These are phyloP conservation scores for Phialocephala subalpina DNA, from an alignment of 2,329 filamentous ascomycete species.

Conservation along the genomic window DNA sequence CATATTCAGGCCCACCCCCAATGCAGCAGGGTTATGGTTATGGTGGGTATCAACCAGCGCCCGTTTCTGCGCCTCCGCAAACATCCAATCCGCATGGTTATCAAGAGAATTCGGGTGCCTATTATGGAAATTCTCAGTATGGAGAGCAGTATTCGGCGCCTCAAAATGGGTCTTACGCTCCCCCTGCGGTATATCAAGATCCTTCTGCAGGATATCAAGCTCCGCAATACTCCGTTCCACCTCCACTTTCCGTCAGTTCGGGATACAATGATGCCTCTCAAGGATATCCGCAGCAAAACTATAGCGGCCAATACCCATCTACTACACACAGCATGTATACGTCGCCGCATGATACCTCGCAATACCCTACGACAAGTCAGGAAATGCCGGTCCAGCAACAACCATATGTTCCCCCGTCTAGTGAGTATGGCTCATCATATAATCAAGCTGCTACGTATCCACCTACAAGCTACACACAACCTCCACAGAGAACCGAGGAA, in stretches of 20 bases:
- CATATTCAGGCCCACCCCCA: slow-evolving; percentile 43
- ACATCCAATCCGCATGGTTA: slow-evolving; percentile 38
- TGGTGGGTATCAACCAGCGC: slow-evolving; percentile 42
- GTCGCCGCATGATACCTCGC: slow-evolving; percentile 26
- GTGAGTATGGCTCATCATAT: slow-evolving; percentile 35
- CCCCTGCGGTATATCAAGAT: slow-evolving; percentile 39
- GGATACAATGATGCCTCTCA: slow-evolving; percentile 36
- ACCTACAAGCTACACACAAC: slow-evolving; percentile 35
- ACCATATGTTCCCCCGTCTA: slow-evolving; percentile 30
- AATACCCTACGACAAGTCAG: slow-evolving; percentile 33
- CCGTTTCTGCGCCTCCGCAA: slow-evolving; percentile 34
- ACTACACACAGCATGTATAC: slow-evolving; percentile 32
- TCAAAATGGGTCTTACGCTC: slow-evolving; percentile 42
- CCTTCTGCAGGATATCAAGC: slow-evolving; percentile 36
- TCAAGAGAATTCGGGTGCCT: slow-evolving; percentile 43
- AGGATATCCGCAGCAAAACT: slow-evolving; percentile 40
- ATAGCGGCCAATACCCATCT: slow-evolving; percentile 35
- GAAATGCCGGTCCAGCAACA: slow-evolving; percentile 32
- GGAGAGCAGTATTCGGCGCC: slow-evolving; percentile 43
- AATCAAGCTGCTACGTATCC: slow-evolving; percentile 38
- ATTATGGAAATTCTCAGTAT: slow-evolving; percentile 47
- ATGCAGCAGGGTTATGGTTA: slow-evolving; percentile 46
- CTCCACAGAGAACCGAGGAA: slow-evolving; percentile 48
- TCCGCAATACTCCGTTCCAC: slow-evolving; percentile 37
- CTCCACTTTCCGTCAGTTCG: slow-evolving; percentile 28